These are phyloP conservation scores for Hypoxylon sp. DNA, from an alignment of 2,329 filamentous ascomycete genomes.

Conservation along the genomic window DNA sequence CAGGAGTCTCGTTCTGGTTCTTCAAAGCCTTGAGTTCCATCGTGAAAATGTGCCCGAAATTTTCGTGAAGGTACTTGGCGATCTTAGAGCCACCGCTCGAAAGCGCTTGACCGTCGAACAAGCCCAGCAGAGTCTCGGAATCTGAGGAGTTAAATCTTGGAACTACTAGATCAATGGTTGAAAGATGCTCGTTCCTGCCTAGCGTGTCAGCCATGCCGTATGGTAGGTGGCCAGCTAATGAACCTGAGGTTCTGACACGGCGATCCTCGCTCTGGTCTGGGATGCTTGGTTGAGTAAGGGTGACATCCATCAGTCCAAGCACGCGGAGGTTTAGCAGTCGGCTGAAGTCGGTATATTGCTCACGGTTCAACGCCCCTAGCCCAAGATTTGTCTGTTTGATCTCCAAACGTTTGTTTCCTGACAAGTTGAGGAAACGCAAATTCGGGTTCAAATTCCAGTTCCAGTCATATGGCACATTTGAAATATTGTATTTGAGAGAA, in stretches of 20 bases:
- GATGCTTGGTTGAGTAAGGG: conserved; percentile 90
- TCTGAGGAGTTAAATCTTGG: conserved; percentile 92
- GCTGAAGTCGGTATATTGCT: conserved; percentile 89
- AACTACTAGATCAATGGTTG: conserved; percentile 94
- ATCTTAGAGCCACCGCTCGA: conserved; percentile 94
- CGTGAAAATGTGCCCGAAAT: conserved; percentile 88
- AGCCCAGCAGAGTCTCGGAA: conserved; percentile 89
- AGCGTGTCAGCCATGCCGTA: conserved; percentile 99
- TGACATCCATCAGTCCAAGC: conserved; percentile 97
- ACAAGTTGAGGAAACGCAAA: conserved; percentile 93
- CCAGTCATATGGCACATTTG: conserved; percentile 99
- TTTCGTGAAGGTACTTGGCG: conserved; percentile 95
- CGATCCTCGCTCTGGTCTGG: conserved; percentile 96
- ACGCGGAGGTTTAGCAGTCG: conserved; percentile 86
- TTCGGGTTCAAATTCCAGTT: conserved; percentile 99
- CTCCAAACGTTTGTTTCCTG: conserved; percentile 95
- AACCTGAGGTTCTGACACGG: conserved; percentile 97
- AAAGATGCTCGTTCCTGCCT: conserved; percentile 93
- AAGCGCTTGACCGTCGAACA: conserved; percentile 95
- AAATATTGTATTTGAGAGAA: conserved; percentile 96
- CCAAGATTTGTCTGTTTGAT: conserved; percentile 79
- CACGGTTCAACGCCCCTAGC: conserved; percentile 70
- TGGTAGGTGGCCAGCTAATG: conserved; percentile 87
- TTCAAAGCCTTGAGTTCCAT: conserved; percentile 84
- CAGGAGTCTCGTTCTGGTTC: conserved; percentile 77